Percentiles rank a stretch among this genome's conserved stretches.
These are phyloP conservation scores for Fusarium incarnatum DNA, from an alignment of 2,329 filamentous ascomycete species.

Conservation along the genomic window DNA sequence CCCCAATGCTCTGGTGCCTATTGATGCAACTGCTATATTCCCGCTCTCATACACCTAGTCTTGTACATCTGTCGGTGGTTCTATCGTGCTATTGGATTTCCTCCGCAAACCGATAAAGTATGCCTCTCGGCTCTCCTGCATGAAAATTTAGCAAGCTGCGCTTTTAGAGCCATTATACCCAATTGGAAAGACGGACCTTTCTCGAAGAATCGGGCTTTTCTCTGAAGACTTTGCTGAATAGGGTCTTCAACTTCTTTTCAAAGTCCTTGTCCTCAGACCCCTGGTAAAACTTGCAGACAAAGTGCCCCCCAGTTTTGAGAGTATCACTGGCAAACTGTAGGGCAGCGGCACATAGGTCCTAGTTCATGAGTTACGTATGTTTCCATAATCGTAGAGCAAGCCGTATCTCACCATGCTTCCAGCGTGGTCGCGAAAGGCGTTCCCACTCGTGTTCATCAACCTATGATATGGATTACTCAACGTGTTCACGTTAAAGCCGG, in stretches of 20 bases:
- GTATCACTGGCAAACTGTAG: slow-evolving; percentile 88
- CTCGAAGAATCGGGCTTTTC: slow-evolving; percentile 94
- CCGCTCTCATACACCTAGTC: background rate
- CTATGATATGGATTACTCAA: slow-evolving; percentile 96
- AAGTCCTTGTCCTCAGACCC: slow-evolving; percentile 85
- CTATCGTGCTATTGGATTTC: slow-evolving; percentile 59
- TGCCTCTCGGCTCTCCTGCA: slow-evolving; percentile 71
- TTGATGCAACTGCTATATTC: background rate
- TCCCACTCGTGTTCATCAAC: slow-evolving; percentile 99
- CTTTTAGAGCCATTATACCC: background rate
- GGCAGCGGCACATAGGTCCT: slow-evolving; percentile 93
- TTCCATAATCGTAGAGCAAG: too few relatives aligned
- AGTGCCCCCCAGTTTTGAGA: slow-evolving; percentile 83
- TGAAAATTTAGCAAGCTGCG: slow-evolving; percentile 4
- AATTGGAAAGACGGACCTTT: slow-evolving; percentile 65
- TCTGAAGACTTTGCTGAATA: slow-evolving; percentile 84
- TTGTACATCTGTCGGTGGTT: slow-evolving; percentile 1
- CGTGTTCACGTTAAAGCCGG: slow-evolving; percentile 84
- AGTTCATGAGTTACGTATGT: background rate
- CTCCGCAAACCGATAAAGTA: slow-evolving; percentile 86
- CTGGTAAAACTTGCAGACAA: slow-evolving; percentile 98
- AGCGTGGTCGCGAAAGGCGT: slow-evolving; percentile 85
- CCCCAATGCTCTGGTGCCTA: background rate
- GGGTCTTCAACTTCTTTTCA: slow-evolving; percentile 76
- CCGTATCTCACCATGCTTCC: slow-evolving; percentile 86